phyloP scores from a whole-genome alignment of 2,329 filamentous ascomycete genomes.

The Hypoxylon rubiginosum region DNA sequence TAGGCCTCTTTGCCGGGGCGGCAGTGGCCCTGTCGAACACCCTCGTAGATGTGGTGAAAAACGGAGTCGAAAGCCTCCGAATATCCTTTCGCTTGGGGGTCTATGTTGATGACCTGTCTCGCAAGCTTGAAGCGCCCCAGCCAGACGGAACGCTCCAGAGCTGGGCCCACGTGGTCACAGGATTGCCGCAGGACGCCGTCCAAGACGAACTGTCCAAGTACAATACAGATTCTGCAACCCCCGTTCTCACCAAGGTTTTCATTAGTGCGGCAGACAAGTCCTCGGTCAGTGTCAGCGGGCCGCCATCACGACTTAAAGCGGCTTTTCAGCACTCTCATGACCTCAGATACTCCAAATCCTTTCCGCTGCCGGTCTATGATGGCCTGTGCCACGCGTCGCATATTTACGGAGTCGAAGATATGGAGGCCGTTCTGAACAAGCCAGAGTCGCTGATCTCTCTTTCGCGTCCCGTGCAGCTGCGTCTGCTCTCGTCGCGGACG shows the following conservation, averaged over 20 bases:
- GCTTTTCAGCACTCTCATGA: conserved; percentile 49
- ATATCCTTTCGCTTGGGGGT: conserved; percentile 62
- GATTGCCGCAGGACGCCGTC: conserved; percentile 49
- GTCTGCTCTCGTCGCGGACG: neutral
- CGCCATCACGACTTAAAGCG: conserved; percentile 51
- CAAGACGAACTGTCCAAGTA: conserved; percentile 57
- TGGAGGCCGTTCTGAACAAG: conserved; percentile 41
- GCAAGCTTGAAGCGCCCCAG: conserved; percentile 56
- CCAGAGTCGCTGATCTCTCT: neutral
- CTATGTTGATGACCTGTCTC: conserved; percentile 57
- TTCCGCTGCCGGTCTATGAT: conserved; percentile 55
- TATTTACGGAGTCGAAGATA: conserved; percentile 54
- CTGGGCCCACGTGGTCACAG: conserved; percentile 60
- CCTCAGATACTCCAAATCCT: conserved; percentile 49
- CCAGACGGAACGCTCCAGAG: conserved; percentile 43
- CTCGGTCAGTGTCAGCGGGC: conserved; percentile 57
- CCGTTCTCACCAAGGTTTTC: conserved; percentile 55
- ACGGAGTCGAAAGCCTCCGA: conserved; percentile 58
- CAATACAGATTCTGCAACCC: conserved; percentile 45
- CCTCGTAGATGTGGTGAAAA: conserved; percentile 55
- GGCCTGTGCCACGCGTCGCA: conserved; percentile 58
- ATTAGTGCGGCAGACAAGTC: conserved; percentile 54
- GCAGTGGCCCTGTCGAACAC: conserved; percentile 58
- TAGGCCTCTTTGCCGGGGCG: conserved; percentile 59
- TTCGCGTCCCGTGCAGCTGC: neutral